These are phyloP conservation scores for Termitomyces sp. DNA, from an alignment of 768 basidiomycete genomes.

Conservation along the genomic window DNA sequence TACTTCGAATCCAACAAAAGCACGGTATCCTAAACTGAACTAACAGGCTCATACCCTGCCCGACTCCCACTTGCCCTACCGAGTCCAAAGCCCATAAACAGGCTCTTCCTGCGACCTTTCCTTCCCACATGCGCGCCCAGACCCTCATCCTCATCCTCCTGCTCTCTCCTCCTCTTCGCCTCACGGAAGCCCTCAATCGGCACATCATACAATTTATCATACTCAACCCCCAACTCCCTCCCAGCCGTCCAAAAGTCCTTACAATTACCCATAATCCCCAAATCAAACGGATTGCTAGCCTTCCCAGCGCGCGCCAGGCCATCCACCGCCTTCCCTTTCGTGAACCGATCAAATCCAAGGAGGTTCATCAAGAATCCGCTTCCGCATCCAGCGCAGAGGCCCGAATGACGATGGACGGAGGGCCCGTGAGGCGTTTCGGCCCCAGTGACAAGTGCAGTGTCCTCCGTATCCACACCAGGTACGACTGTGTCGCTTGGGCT, in stretches of 20 bases:
- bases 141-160: constrained; percentile 55
- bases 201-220: constrained; percentile 85
- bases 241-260: constrained; percentile 94
- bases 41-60: constrained; percentile 65
- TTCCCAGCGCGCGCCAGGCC: constrained; percentile 76
- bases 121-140: constrained; percentile 19
- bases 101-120: constrained; percentile 39
- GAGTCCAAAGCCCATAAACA: constrained; percentile 56
- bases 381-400: constrained; percentile 39
- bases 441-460: constrained; percentile 35
- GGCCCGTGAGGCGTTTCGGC: constrained; percentile 18
- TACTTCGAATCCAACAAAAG: background rate
- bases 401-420: constrained; percentile 44
- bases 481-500: constrained; percentile 21
- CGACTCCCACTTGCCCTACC: constrained; percentile 47
- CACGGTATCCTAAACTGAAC: constrained; percentile 39
- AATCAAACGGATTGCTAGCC: constrained; percentile 89
- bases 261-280: constrained; percentile 76
- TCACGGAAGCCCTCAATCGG: constrained; percentile 82
- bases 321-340: constrained; percentile 83
- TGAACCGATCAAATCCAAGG: constrained; percentile 92
- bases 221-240: constrained; percentile 84
- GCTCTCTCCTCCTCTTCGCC: constrained; percentile 57
- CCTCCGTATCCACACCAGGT: constrained; percentile 47
- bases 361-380: constrained; percentile 83